These are phyloP conservation scores for Thermochaetoides thermophila DNA, from an alignment of 495 filamentous ascomycete genomes.

Conservation along the genomic window DNA sequence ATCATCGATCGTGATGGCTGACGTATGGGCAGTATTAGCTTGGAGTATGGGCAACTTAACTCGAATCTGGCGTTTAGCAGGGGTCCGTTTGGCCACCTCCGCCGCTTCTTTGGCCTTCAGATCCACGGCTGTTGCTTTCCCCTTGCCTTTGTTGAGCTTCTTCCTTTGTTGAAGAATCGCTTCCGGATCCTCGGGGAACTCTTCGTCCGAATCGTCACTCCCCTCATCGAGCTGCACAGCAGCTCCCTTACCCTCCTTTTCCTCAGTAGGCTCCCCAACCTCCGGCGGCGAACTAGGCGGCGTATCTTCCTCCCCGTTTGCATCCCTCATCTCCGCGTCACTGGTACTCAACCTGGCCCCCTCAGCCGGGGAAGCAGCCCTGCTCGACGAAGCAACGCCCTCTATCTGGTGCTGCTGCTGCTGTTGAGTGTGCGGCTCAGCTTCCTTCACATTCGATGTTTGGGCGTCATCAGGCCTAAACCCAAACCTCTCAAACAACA, in stretches of 20 bases:
- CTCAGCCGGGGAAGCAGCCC: slow-evolving; percentile 26
- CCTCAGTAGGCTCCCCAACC: slow-evolving; percentile 7
- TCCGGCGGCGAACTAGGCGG: slow-evolving; percentile 38
- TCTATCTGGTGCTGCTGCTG: too few relatives aligned
- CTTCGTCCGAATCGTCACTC: slow-evolving; percentile 16
- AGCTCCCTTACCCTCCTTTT: slow-evolving; percentile 3
- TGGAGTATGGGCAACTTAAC: slow-evolving; percentile 25
- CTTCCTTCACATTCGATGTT: slow-evolving; percentile 8
- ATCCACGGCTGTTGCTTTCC: slow-evolving; percentile 25
- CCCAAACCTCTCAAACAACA: slow-evolving; percentile 74
- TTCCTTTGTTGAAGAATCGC: too few relatives aligned
- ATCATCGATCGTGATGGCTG: slow-evolving; percentile 15
- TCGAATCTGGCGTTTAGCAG: slow-evolving; percentile 24
- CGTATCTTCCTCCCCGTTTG: too few relatives aligned
- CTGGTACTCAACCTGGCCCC: slow-evolving; percentile 24
- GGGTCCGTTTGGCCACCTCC: slow-evolving; percentile 1
- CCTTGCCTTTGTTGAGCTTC: slow-evolving; percentile 40
- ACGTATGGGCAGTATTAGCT: slow-evolving; percentile 11
- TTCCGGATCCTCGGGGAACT: slow-evolving; percentile 7
- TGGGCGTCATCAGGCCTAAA: slow-evolving; percentile 36
- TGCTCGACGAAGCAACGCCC: too few relatives aligned
- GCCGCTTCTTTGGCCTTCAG: slow-evolving; percentile 9
- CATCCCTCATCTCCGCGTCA: slow-evolving; percentile 31
- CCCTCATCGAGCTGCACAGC: slow-evolving; percentile 10
- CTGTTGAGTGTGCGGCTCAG: too few relatives aligned